Evolutionary conservation across 2,329 filamentous ascomycete species (phyloP).

Genomic region (Aspergillus ruber): DNA sequence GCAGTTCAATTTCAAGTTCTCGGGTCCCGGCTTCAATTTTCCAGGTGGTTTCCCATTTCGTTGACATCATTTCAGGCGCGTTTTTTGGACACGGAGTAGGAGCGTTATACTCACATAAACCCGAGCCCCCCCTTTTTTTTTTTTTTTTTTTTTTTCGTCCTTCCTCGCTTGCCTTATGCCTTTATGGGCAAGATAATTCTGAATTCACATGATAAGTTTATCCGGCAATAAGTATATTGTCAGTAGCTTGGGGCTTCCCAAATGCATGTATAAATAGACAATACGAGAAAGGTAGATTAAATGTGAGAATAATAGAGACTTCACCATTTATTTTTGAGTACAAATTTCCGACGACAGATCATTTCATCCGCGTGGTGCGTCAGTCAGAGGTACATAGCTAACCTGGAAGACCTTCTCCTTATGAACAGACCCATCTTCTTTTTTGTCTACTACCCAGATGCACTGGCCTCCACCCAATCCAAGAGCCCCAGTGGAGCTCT

Average conservation of each 20-base stretch:
- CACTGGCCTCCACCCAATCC: constrained; percentile 41
- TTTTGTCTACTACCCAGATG: constrained; percentile 60
- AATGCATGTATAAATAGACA: no score
- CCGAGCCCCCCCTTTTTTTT: neutral
- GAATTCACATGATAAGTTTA: no score
- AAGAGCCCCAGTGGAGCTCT: constrained; percentile 12
- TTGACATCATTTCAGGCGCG: constrained; percentile 8
- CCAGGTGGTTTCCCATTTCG: constrained; percentile 38
- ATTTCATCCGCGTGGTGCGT: constrained; percentile 42
- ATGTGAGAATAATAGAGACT: no score
- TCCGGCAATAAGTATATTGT: no score
- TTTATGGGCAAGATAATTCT: no score
- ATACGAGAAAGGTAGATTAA: no score
- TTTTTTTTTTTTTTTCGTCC: neutral
- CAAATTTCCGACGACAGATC: neutral
- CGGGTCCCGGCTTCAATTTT: constrained; percentile 34
- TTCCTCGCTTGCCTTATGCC: neutral
- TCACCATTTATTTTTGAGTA: neutral
- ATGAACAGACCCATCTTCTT: constrained; percentile 50
- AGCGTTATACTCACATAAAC: neutral
- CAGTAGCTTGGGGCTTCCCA: no score
- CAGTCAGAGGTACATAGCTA: constrained; percentile 59
- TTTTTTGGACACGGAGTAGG: neutral
- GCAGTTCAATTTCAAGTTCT: constrained; percentile 48
- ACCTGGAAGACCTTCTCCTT: constrained; percentile 56